Evolutionary conservation across 2,329 filamentous ascomycete species (phyloP).

Genomic region (Fusarium austroafricanum): DNA sequence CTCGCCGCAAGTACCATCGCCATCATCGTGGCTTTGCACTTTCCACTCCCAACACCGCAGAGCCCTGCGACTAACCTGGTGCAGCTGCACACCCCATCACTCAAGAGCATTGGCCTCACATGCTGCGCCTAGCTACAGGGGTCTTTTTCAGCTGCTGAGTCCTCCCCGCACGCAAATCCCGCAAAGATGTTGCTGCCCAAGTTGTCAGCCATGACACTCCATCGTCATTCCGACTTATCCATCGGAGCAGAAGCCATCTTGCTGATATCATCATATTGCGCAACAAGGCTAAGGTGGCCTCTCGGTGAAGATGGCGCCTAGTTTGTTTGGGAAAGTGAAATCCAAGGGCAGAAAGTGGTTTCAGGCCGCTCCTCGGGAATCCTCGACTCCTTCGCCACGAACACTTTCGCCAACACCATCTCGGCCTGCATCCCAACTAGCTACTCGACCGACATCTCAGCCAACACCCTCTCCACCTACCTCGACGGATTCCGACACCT

Average conservation of each 20-base stretch:
- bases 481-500: not conserved
- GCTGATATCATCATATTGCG: constrained; percentile 6
- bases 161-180: constrained; percentile 4
- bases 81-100: not conserved
- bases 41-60: not conserved
- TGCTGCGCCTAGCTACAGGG: not conserved
- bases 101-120: not conserved
- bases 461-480: not conserved
- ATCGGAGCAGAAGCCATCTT: constrained; percentile 2
- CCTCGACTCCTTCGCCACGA: not conserved
- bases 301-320: not conserved
- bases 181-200: not conserved
- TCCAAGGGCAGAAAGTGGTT: not conserved
- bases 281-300: not conserved
- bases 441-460: not conserved
- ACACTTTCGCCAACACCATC: not conserved
- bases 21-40: too few species aligned
- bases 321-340: not conserved
- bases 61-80: not conserved
- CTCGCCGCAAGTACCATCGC: too few species aligned
- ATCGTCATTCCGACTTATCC: not conserved
- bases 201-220: not conserved
- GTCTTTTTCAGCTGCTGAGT: constrained; percentile 4
- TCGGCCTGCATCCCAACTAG: not conserved
- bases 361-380: not conserved